Evolutionary conservation across 164 flowering plant genomes (phyloP).

Genomic region (Macadamia integrifolia): DNA sequence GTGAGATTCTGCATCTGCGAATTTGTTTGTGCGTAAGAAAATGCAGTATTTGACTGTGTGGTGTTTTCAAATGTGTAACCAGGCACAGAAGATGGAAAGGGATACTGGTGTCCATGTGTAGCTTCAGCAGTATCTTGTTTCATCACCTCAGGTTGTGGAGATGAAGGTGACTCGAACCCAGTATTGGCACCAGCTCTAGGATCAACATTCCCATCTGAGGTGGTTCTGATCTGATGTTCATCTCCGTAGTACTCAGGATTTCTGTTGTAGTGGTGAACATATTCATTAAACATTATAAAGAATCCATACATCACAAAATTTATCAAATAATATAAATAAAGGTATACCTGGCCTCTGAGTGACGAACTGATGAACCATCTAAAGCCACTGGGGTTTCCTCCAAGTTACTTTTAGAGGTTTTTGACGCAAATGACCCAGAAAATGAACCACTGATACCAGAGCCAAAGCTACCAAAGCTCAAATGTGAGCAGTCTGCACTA

Average conservation of each 20-base stretch:
- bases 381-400: slow-evolving; percentile 46
- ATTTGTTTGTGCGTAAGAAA: slow-evolving; percentile 45
- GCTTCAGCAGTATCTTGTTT: slow-evolving; percentile 51
- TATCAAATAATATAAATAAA: not conserved
- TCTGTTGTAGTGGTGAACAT: slow-evolving; percentile 34
- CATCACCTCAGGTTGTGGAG: slow-evolving; percentile 61
- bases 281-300: not conserved
- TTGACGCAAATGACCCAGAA: slow-evolving; percentile 49
- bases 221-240: slow-evolving; percentile 45
- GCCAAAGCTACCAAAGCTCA: slow-evolving; percentile 98
- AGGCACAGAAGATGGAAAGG: slow-evolving; percentile 56
- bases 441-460: slow-evolving; percentile 43
- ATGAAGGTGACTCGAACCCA: slow-evolving; percentile 48
- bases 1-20: slow-evolving; percentile 69
- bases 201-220: slow-evolving; percentile 43
- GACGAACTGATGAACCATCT: slow-evolving; percentile 47
- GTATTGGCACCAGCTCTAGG: slow-evolving; percentile 40
- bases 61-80: slow-evolving; percentile 57
- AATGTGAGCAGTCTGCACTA: slow-evolving; percentile 66
- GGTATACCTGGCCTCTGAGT: slow-evolving; percentile 56
- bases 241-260: slow-evolving; percentile 66
- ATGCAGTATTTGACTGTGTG: slow-evolving; percentile 49
- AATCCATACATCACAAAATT: not conserved
- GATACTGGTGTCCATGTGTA: slow-evolving; percentile 51
- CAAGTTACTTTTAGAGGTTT: slow-evolving; percentile 33